Base-by-base conservation (phyloP, 2,329 filamentous ascomycete species). In the Botryotinia globosa region DNA sequence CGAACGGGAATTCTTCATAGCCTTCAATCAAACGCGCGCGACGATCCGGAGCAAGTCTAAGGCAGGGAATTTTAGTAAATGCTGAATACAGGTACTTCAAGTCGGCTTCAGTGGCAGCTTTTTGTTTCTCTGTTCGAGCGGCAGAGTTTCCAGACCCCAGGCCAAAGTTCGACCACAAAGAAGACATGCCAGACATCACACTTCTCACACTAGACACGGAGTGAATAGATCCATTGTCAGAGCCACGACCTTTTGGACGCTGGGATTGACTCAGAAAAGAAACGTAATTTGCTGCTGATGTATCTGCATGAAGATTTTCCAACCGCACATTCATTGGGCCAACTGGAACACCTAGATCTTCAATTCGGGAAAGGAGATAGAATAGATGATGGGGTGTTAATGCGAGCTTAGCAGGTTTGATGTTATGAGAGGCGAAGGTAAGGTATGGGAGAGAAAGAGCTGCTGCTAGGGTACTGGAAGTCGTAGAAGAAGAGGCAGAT, bases 1-100 rank as follows among this genome's bases (percentile, higher is more conserved):
- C 96, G 82, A 98, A 98, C 4, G 96, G 96, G 77, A 98, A 99
- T 82, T 98, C 95, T 82, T 99, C 96, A 80, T 96, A 98, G 42
- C 95, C 95, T 77, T 91, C 89, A 77, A 99, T 98, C 74, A 98
- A 85, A 70, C 92, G 91, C 66, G 95, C 94, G 77, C 94, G 92
- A 85, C 94, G 94, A 82, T 99, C 96, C n/a, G 94, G 94, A 42
- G 94, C 91, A 72, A 99, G 86, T 76, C 92, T 90, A 75, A 99
- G 85, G 80, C 93, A 97, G 0, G 96, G 96, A 61, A 99, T 97
- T 84, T 98, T 99, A 80, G 96, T 99, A 81, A 98, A 99, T 73
- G 96, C 94, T 59, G 96, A 98, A 84, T 98, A 99, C 48, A 99
- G 86, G 81, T 99, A 98, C 82, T 95, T 98, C 77, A 98, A 85